Evolutionary conservation across 2,329 filamentous ascomycete species (phyloP).

Genomic region (Lasiodiplodia gonubiensis): DNA sequence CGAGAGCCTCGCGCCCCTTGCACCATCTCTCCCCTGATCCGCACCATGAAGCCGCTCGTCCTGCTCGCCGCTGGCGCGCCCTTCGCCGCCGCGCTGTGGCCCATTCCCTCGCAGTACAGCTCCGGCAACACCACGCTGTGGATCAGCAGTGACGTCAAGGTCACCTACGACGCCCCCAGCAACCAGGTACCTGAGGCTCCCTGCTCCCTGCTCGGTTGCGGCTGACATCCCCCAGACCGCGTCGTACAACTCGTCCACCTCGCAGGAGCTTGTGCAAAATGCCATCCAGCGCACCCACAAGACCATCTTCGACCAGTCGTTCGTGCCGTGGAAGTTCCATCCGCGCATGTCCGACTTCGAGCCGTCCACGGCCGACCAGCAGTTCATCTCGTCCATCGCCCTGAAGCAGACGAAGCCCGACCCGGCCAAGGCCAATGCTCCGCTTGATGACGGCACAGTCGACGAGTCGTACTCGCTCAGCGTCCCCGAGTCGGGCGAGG

Average conservation of each 20-base stretch:
- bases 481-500: slow-evolving; percentile 63
- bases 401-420: slow-evolving; percentile 67
- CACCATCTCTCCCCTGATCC: neutral
- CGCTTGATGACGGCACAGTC: slow-evolving; percentile 56
- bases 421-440: slow-evolving; percentile 61
- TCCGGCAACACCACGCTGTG: slow-evolving; percentile 49
- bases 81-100: slow-evolving; percentile 50
- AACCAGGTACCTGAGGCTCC: slow-evolving; percentile 38
- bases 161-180: slow-evolving; percentile 45
- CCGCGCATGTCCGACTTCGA: slow-evolving; percentile 69
- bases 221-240: slow-evolving; percentile 32
- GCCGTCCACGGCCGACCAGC: slow-evolving; percentile 58
- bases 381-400: slow-evolving; percentile 63
- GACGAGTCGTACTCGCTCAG: slow-evolving; percentile 78
- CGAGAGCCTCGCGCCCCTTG: neutral
- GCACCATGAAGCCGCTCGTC: slow-evolving; percentile 37
- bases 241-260: slow-evolving; percentile 31
- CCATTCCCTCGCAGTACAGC: slow-evolving; percentile 46
- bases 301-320: slow-evolving; percentile 69
- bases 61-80: slow-evolving; percentile 34
- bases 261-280: slow-evolving; percentile 52
- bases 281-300: slow-evolving; percentile 62
- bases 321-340: slow-evolving; percentile 81
- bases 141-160: slow-evolving; percentile 45
- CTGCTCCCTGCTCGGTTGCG: slow-evolving; percentile 19